Conservation (phyloP, 1,139 yeast genomes). For the Saccharomycopsis crataegensis region DNA sequence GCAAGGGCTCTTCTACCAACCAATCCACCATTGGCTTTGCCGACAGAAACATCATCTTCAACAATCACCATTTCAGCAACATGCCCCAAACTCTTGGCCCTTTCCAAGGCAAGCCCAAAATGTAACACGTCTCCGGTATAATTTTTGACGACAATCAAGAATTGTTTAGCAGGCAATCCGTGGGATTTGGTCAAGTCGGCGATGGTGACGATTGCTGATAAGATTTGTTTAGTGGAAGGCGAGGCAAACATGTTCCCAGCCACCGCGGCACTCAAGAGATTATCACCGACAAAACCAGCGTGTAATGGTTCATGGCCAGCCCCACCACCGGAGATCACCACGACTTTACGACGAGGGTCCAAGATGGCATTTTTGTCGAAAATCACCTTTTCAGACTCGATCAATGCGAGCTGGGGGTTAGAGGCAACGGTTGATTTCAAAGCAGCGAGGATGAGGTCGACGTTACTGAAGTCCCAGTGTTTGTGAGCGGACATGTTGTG, state of each 20-base stretch:
- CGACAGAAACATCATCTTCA: constrained; percentile 91
- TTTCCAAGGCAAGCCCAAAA: constrained; percentile 84
- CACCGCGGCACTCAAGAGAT: constrained; percentile 79
- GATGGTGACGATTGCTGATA: constrained; percentile 48
- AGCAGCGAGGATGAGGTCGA: constrained; percentile 57
- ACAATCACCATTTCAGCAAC: constrained; percentile 67
- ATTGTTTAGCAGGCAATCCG: constrained; percentile 30
- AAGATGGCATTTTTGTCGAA: constrained; percentile 28
- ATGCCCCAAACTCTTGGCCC: constrained; percentile 72
- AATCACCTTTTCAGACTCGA: constrained; percentile 64
- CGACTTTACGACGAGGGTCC: constrained; percentile 39
- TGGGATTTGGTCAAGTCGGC: constrained; percentile 18
- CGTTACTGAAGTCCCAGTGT: constrained; percentile 29
- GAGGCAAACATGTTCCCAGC: constrained; percentile 87
- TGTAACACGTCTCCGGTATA: constrained; percentile 93
- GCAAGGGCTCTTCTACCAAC: constrained; percentile 94
- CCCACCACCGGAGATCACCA: constrained; percentile 86
- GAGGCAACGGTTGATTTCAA: constrained; percentile 62
- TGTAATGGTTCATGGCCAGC: constrained; percentile 95
- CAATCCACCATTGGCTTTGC: constrained; percentile 74
- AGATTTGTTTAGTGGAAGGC: constrained; percentile 83
- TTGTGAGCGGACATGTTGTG: constrained; percentile 10
- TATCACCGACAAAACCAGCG: constrained; percentile 83
- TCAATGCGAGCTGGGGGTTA: constrained; percentile 56
- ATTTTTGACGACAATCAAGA: constrained; percentile 73